A percentile compares a stretch with the other conserved stretches of the same genome.
phyloP scores from a whole-genome alignment of 805 yeast genomes.

The Torulaspora indica region DNA sequence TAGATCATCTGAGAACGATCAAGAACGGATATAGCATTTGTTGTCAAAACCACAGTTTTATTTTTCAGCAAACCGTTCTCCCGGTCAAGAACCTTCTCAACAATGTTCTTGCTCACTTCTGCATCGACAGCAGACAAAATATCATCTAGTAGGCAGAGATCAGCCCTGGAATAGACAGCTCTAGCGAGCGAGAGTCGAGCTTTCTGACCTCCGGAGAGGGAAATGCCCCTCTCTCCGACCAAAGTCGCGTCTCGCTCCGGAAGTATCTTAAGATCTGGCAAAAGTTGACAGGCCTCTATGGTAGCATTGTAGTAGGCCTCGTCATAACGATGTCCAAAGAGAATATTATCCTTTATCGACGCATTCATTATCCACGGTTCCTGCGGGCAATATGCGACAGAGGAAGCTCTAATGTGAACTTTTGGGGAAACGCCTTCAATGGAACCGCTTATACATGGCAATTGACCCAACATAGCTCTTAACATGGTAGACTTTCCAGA shows the following conservation, averaged over 20 bases:
- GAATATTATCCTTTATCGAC: conserved; percentile 46
- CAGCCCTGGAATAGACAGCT: conserved; percentile 60
- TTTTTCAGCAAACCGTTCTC: conserved; percentile 44
- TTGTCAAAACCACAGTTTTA: conserved; percentile 53
- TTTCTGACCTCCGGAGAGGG: conserved; percentile 60
- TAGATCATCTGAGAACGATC: conserved; percentile 56
- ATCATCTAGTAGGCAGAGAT: conserved; percentile 59
- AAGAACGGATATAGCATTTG: conserved; percentile 53
- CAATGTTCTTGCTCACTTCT: conserved; percentile 56
- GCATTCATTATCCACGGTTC: conserved; percentile 52
- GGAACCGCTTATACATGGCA: conserved; percentile 38
- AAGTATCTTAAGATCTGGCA: conserved; percentile 44
- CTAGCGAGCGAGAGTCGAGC: conserved; percentile 63
- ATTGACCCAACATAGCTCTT: conserved; percentile 51
- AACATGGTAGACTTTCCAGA: conserved; percentile 61
- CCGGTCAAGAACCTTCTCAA: conserved; percentile 44
- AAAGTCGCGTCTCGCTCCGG: conserved; percentile 52
- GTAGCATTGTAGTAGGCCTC: conserved; percentile 41
- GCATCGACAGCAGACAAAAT: conserved; percentile 69
- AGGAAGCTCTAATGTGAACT: conserved; percentile 27
- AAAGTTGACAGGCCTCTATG: conserved; percentile 46
- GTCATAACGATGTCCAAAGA: conserved; percentile 47
- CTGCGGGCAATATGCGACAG: conserved; percentile 59
- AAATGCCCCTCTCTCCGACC: conserved; percentile 59
- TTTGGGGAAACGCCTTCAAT: conserved; percentile 25